phyloP scores from a whole-genome alignment of 805 yeast genomes.

The Yamadazyma phyllophila region DNA sequence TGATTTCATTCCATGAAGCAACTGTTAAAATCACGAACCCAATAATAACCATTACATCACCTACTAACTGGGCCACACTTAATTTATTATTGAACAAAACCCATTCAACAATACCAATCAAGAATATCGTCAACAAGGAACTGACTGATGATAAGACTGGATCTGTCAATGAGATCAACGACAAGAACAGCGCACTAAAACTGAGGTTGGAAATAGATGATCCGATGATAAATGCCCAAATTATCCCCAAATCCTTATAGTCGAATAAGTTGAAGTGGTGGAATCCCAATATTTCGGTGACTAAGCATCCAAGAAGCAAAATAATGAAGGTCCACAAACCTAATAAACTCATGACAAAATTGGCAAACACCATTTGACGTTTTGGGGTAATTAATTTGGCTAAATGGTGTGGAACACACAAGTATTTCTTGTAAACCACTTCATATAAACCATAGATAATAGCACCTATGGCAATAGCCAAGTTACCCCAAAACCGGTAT shows the following conservation, averaged over 20 bases:
- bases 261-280: constrained; percentile 58
- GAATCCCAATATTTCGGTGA: constrained; percentile 52
- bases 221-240: constrained; percentile 46
- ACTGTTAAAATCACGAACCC: constrained; percentile 68
- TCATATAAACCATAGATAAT: constrained; percentile 79
- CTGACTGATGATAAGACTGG: constrained; percentile 77
- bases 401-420: constrained; percentile 68
- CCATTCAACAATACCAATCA: constrained; percentile 80
- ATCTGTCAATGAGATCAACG: constrained; percentile 78
- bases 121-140: constrained; percentile 69
- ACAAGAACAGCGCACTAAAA: constrained; percentile 69
- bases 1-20: constrained; percentile 65
- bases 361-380: constrained; percentile 78
- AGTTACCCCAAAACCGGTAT: constrained; percentile 63
- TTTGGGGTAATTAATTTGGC: constrained; percentile 45
- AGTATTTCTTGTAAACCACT: constrained; percentile 70
- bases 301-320: constrained; percentile 41
- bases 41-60: constrained; percentile 64
- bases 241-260: constrained; percentile 32
- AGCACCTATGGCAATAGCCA: constrained; percentile 71
- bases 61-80: constrained; percentile 56
- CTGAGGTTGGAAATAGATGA: constrained; percentile 63
- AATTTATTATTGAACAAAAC: constrained; percentile 57
- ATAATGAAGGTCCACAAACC: constrained; percentile 59
- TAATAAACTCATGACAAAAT: constrained; percentile 65